A percentile compares a stretch with the other conserved stretches of the same genome.
phyloP scores from a whole-genome alignment of 805 yeast species.

The Yamadazyma akitaensis region DNA sequence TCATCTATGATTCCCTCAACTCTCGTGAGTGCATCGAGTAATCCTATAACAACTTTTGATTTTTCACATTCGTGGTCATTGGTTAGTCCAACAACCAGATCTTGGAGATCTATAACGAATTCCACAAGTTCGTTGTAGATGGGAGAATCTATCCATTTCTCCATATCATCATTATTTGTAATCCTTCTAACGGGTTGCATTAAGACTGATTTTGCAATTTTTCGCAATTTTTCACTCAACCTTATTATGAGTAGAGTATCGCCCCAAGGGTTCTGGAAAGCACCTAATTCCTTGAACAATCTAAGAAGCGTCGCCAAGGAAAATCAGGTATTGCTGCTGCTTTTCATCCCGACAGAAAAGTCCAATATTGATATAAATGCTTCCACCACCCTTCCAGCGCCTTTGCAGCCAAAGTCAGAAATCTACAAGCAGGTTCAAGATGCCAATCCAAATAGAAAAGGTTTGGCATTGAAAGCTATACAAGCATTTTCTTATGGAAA shows the following conservation, averaged over 20 bases:
- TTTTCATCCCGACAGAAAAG: conserved; percentile 10
- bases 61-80: conserved; percentile 42
- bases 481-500: conserved; percentile 46
- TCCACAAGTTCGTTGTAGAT: conserved; percentile 49
- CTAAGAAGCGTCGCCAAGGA: neutral
- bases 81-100: conserved; percentile 61
- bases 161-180: conserved; percentile 56
- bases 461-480: conserved; percentile 22
- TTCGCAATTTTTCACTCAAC: neutral
- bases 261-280: conserved; percentile 3
- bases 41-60: conserved; percentile 27
- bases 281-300: neutral
- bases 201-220: neutral
- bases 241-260: neutral
- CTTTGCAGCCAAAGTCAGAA: conserved; percentile 24
- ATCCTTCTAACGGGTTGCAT: conserved; percentile 34
- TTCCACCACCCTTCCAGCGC: conserved; percentile 28
- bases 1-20: conserved; percentile 44
- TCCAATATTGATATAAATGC: conserved; percentile 22
- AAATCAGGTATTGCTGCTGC: conserved; percentile 6
- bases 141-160: conserved; percentile 51
- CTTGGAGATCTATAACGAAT: conserved; percentile 58
- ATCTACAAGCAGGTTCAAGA: conserved; percentile 23
- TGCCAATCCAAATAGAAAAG: conserved; percentile 16
- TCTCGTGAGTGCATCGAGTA: conserved; percentile 40